phyloP scores from a whole-genome alignment of 495 filamentous ascomycete species.

The Zalerion maritima region DNA sequence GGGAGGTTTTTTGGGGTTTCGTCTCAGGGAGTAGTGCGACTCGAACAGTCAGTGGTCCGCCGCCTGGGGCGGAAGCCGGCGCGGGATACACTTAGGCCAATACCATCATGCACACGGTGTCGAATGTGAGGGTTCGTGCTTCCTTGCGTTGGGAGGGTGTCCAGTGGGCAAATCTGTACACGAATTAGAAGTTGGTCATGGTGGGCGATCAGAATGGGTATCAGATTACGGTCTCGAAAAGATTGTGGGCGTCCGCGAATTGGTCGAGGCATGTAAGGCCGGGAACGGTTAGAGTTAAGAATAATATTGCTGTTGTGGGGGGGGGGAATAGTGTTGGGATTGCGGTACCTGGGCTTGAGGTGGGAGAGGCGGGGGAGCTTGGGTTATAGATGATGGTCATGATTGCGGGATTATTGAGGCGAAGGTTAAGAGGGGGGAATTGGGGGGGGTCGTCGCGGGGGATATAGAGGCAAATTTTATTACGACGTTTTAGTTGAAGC shows the following conservation, averaged over 20 bases:
- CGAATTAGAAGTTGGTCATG: constrained; percentile 32
- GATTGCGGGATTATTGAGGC: too few relatives aligned
- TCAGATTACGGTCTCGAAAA: constrained; percentile 25
- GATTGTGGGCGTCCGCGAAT: constrained; percentile 41
- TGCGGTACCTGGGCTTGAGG: too few relatives aligned
- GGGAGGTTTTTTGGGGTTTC: constrained; percentile 13
- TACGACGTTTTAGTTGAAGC: too few relatives aligned
- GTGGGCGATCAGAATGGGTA: constrained; percentile 23
- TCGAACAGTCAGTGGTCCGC: constrained; percentile 31
- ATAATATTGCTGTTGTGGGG: too few relatives aligned
- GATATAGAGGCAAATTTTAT: too few relatives aligned
- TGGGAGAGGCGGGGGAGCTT: too few relatives aligned
- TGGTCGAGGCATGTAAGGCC: constrained; percentile 34
- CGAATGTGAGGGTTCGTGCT: constrained; percentile 27
- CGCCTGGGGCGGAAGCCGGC: constrained; percentile 30
- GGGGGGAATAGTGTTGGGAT: too few relatives aligned
- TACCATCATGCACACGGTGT: constrained; percentile 33
- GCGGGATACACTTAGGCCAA: constrained; percentile 45
- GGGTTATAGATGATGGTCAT: too few relatives aligned
- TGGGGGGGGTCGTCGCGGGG: too few relatives aligned
- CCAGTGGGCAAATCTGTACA: constrained; percentile 28
- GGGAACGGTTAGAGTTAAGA: constrained; percentile 32
- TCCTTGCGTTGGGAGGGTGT: constrained; percentile 44
- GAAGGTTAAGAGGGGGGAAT: too few relatives aligned
- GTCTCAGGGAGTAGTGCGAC: constrained; percentile 30